Evolutionary conservation across 179 eudicot genomes (phyloP).

Genomic region (Silene noctiflora): DNA sequence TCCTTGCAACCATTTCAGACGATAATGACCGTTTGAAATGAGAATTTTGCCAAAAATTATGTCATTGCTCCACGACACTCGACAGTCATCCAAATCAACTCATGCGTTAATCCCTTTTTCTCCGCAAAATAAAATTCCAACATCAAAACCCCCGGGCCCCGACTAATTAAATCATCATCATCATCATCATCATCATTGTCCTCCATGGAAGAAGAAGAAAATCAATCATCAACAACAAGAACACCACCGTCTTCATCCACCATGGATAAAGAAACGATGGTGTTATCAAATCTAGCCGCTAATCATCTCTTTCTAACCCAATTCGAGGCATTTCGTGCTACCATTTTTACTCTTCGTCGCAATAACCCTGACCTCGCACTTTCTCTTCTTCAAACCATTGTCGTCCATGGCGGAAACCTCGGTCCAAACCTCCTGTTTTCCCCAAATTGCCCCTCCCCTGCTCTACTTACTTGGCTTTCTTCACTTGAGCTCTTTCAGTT

Average conservation of each 20-base stretch:
- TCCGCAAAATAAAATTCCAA: too few species aligned
- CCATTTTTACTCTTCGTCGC: slow-evolving; percentile 60
- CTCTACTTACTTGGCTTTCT: slow-evolving; percentile 64
- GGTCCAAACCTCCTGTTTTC: slow-evolving; percentile 45
- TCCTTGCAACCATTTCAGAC: too few species aligned
- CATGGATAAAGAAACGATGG: slow-evolving; percentile 50
- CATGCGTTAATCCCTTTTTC: too few species aligned
- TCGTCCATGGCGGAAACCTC: slow-evolving; percentile 51
- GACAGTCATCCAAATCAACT: too few species aligned
- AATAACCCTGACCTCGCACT: slow-evolving; percentile 67
- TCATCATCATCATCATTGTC: not conserved
- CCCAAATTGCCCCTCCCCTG: slow-evolving; percentile 57
- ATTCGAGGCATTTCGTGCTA: slow-evolving; percentile 86
- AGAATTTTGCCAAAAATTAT: too few species aligned
- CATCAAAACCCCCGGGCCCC: too few species aligned
- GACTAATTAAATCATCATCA: too few species aligned
- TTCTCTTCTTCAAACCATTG: slow-evolving; percentile 62
- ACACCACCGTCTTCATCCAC: not conserved
- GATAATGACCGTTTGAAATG: too few species aligned
- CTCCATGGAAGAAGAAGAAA: slow-evolving; percentile 12
- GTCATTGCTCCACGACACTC: too few species aligned
- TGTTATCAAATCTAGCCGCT: slow-evolving; percentile 51
- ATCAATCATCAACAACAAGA: not conserved
- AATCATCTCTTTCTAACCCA: slow-evolving; percentile 81
- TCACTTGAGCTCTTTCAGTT: slow-evolving; percentile 65